Evolutionary conservation across 2,329 filamentous ascomycete species (phyloP).

Genomic region (Penicillium olsonii): DNA sequence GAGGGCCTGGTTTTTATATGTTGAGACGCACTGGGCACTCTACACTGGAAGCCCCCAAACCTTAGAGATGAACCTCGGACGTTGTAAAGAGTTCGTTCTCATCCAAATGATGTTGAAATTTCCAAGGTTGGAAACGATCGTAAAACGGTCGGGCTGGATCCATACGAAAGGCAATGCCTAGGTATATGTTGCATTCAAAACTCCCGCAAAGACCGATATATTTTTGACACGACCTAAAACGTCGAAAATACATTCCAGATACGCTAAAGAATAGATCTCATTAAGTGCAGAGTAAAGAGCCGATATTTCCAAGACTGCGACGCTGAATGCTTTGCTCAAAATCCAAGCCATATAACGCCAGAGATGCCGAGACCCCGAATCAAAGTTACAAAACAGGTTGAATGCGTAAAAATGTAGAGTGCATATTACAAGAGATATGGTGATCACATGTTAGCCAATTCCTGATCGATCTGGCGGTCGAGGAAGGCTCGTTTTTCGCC

Average conservation of each 20-base stretch:
- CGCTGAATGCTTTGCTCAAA: conserved; percentile 12
- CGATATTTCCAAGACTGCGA: conserved; percentile 2
- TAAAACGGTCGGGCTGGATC: too few relatives aligned
- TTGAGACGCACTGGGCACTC: too few relatives aligned
- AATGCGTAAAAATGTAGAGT: conserved; percentile 6
- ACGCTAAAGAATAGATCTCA: conserved; percentile 3
- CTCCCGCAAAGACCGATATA: too few relatives aligned
- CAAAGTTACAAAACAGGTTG: conserved; percentile 5
- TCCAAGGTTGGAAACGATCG: too few relatives aligned
- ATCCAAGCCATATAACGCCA: conserved; percentile 20
- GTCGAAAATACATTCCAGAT: conserved; percentile 5
- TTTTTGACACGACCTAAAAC: neutral
- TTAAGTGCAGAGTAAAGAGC: conserved; percentile 6
- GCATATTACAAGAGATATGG: conserved; percentile 20
- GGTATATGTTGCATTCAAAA: neutral
- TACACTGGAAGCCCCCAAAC: too few relatives aligned
- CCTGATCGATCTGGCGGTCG: conserved; percentile 88
- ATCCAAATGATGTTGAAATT: too few relatives aligned
- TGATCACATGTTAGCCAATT: conserved; percentile 85
- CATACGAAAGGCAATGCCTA: neutral
- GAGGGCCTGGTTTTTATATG: too few relatives aligned
- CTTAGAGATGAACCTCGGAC: too few relatives aligned
- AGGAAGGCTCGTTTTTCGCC: conserved; percentile 87
- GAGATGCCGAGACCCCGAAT: conserved; percentile 23
- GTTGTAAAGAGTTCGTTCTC: too few relatives aligned